A percentile compares a stretch with the other conserved stretches of the same genome.
These are phyloP conservation scores for Hymenochaete sp. DNA, from an alignment of 1,284 basidiomycete species.

Conservation along the genomic window DNA sequence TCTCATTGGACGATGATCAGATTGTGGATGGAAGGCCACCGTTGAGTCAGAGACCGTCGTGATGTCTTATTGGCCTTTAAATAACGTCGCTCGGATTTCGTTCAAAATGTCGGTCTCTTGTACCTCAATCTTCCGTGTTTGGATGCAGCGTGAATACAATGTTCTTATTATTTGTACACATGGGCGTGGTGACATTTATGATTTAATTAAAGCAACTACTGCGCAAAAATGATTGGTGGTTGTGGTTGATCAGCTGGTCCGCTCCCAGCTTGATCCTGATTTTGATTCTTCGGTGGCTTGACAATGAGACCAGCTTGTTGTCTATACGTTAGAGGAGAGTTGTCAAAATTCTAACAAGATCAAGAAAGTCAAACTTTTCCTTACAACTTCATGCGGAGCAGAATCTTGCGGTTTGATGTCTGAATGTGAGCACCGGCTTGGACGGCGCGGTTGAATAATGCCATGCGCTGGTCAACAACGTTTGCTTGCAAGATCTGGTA, in stretches of 20 bases:
- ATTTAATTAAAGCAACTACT: no score
- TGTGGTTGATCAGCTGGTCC: no score
- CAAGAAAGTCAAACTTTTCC: conserved; percentile 24
- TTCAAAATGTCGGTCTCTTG: no score
- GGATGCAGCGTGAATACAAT: no score
- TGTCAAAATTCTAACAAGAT: neutral
- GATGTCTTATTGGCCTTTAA: no score
- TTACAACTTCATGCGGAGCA: conserved; percentile 70
- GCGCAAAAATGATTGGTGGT: no score
- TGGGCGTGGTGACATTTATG: no score
- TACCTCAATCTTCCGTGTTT: no score
- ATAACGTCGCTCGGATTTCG: no score
- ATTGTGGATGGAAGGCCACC: conserved; percentile 34
- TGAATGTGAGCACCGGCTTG: conserved; percentile 64
- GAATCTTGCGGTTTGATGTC: conserved; percentile 60
- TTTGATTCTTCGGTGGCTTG: conserved; percentile 32
- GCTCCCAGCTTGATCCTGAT: no score
- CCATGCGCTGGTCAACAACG: conserved; percentile 63
- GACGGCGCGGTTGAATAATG: conserved; percentile 65
- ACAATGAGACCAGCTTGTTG: conserved; percentile 62
- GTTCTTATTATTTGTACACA: no score
- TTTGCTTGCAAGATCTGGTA: conserved; percentile 63
- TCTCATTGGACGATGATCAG: conserved; percentile 32
- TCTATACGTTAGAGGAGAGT: conserved; percentile 29
- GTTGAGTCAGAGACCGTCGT: conserved; percentile 17